A percentile compares a stretch with the other conserved stretches of the same genome.
Conservation (phyloP, 768 basidiomycete genomes). For the Calvatia gigantea region DNA sequence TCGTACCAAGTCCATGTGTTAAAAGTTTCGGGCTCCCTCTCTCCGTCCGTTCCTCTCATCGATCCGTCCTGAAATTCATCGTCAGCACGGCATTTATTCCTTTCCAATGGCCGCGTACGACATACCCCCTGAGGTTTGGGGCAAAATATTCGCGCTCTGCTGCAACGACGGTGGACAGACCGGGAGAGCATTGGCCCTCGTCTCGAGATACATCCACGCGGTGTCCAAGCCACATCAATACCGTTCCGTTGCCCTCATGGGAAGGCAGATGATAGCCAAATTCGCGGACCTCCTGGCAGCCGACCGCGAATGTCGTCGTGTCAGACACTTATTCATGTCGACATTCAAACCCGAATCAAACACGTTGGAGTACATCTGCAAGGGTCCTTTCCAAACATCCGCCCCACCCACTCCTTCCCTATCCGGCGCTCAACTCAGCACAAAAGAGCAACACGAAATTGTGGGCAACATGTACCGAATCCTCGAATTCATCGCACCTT, state of each 20-base stretch:
- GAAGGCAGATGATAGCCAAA: not conserved
- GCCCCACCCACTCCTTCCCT: not conserved
- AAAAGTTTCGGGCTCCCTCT: not conserved
- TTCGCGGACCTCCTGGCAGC: slow-evolving; percentile 10
- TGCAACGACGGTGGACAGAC: slow-evolving; percentile 14
- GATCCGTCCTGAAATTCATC: not conserved
- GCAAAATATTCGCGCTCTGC: slow-evolving; percentile 12
- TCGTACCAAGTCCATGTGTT: too few species aligned
- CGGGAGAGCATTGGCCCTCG: slow-evolving; percentile 14
- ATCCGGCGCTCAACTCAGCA: slow-evolving; percentile 1
- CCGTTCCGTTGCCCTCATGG: slow-evolving; percentile 8
- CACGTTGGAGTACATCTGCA: not conserved
- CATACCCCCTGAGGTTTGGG: slow-evolving; percentile 15
- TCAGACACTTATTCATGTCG: slow-evolving; percentile 13
- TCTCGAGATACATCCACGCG: slow-evolving; percentile 8
- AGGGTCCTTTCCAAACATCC: not conserved
- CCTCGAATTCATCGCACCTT: slow-evolving; percentile 9
- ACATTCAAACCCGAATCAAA: slow-evolving; percentile 1
- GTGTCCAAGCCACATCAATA: slow-evolving; percentile 13
- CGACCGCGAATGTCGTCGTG: slow-evolving; percentile 4
- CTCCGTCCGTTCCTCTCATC: not conserved
- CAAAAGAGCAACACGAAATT: not conserved
- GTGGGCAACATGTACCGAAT: slow-evolving; percentile 11
- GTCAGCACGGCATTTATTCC: not conserved
- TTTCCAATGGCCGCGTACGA: not conserved